phyloP scores from a whole-genome alignment of 805 yeast species.

The Ogataea methanolica region DNA sequence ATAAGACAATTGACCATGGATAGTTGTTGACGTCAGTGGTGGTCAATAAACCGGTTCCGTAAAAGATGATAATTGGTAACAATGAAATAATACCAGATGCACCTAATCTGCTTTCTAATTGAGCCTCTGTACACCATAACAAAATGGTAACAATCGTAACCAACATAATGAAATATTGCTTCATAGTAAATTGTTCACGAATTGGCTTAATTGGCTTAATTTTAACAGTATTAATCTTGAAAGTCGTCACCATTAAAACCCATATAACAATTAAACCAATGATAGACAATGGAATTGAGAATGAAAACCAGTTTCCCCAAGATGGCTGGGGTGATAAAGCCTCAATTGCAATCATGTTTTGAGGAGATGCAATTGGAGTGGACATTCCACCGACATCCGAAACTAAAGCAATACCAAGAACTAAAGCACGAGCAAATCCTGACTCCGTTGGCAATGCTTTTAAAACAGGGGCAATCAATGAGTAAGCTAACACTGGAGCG shows the following conservation, averaged over 20 bases:
- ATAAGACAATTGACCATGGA: slow-evolving; percentile 51
- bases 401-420: slow-evolving; percentile 42
- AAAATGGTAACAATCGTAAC: slow-evolving; percentile 42
- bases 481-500: slow-evolving; percentile 50
- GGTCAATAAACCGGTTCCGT: slow-evolving; percentile 45
- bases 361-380: slow-evolving; percentile 52
- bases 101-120: slow-evolving; percentile 40
- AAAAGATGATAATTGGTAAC: slow-evolving; percentile 44
- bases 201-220: slow-evolving; percentile 44
- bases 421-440: slow-evolving; percentile 26
- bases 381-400: slow-evolving; percentile 54
- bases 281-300: slow-evolving; percentile 43
- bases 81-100: slow-evolving; percentile 44
- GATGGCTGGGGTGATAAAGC: slow-evolving; percentile 48
- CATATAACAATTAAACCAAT: slow-evolving; percentile 37
- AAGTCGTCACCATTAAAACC: slow-evolving; percentile 51
- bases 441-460: slow-evolving; percentile 35
- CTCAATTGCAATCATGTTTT: slow-evolving; percentile 50
- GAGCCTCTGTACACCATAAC: slow-evolving; percentile 44
- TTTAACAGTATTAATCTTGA: slow-evolving; percentile 44
- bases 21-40: slow-evolving; percentile 45
- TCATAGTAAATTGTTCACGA: slow-evolving; percentile 38
- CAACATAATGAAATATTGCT: slow-evolving; percentile 38
- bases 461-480: slow-evolving; percentile 45
- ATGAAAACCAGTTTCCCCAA: slow-evolving; percentile 55